Evolutionary conservation across 2,329 filamentous ascomycete genomes (phyloP), one percentile per base, ranked within the genome.

Genomic region (Aspergillus japonicus): DNA sequence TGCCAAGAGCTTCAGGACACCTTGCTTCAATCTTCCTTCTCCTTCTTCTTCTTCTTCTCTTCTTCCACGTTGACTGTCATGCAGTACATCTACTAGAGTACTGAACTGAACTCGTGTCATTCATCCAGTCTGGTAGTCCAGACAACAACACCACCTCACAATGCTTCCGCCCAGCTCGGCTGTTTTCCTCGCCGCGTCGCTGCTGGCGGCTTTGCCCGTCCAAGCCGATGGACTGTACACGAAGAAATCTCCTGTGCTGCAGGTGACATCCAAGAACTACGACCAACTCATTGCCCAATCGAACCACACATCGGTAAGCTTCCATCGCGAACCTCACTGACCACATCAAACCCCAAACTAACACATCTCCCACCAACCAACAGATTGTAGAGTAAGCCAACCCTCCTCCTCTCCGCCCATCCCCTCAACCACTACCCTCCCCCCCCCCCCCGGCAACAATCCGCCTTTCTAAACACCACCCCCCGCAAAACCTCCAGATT

Each of bases 231-330:
- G 86, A 66, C 77, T 99, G 61, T 99, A 99, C 80, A 80, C 87
- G 61, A 96, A 94, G 80, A 90, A 84, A 74, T 97, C 93, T 2
- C 87, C 91, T 12, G 95, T 99, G 48, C 75, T 98, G 48, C 91
- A 96, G 75, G 80, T 98, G 65, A 88, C 89, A 69, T 84, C 83
- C 59, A 90, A 89, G 77, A 90, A 83, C 70, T 98, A 96, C 76
- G 87, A 94, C 72, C 85, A 83, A 63, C 80, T 96, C 66, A 92
- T 99, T 75, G 87, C 89, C 50, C 88, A 91, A 72, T 96, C 92
- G 29, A 97, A 97, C 73, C 83, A 98, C 77, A 96, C 92, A 47
- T 92, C 92, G 55, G 93, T 96, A 85, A 75, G 88, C 33, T 16
- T 16, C 33, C 33, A 16, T 35, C 12, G 14, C 10, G 11, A 35